These are phyloP conservation scores for Trichosanthes truncata DNA, from an alignment of 306 rosid species.

Conservation along the genomic window DNA sequence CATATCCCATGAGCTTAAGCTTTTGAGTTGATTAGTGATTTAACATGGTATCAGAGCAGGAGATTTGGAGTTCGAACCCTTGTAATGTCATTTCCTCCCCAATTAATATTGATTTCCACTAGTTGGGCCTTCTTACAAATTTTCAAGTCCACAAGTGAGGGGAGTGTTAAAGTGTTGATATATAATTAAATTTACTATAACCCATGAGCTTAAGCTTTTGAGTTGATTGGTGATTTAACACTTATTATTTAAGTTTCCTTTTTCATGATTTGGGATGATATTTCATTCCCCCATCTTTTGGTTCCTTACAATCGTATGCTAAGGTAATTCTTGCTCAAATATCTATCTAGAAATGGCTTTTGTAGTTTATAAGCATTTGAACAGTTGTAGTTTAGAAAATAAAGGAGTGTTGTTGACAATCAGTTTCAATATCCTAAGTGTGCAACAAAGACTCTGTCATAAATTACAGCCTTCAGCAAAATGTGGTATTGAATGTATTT, in stretches of 20 bases:
- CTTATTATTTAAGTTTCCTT: neutral
- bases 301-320: neutral
- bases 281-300: neutral
- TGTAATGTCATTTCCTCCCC: no score
- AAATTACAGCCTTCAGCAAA: neutral
- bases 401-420: neutral
- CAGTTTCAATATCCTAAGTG: neutral
- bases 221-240: no score
- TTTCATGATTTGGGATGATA: neutral
- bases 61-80: no score
- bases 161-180: no score
- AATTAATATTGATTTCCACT: no score
- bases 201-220: no score
- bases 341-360: neutral
- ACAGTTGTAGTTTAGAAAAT: neutral
- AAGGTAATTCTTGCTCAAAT: neutral
- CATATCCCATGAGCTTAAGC: no score
- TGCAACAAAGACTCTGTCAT: neutral
- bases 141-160: no score
- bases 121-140: no score
- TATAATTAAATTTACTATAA: no score
- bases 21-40: no score
- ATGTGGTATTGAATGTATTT: neutral
- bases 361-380: neutral
- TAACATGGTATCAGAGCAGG: no score